A percentile compares a stretch with the other conserved stretches of the same genome.
Conservation (phyloP, 2,329 filamentous ascomycete genomes). For the Botryotinia calthae region DNA sequence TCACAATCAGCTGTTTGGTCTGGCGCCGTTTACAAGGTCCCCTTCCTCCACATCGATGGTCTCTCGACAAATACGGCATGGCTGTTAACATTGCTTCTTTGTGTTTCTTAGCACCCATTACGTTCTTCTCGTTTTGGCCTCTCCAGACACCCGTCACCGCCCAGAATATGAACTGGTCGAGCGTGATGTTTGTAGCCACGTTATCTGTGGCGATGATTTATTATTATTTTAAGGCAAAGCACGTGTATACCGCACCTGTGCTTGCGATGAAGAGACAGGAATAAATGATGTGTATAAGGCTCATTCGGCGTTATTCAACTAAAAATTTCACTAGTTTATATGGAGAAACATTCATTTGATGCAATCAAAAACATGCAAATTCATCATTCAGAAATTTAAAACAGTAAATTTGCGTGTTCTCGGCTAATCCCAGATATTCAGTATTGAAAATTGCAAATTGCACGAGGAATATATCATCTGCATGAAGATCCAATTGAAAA, state of each 20-base stretch:
- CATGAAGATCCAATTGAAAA: background rate
- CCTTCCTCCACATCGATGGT: conserved; percentile 43
- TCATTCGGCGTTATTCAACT: background rate
- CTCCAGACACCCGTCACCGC: conserved; percentile 39
- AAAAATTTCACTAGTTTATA: background rate
- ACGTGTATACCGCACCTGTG: conserved; percentile 33
- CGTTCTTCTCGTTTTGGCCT: conserved; percentile 49
- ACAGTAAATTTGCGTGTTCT: background rate
- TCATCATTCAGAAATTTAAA: background rate
- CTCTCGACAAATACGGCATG: conserved; percentile 43
- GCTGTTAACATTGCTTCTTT: conserved; percentile 44
- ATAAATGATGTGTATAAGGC: background rate
- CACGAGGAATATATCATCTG: background rate
- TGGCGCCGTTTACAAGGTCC: conserved; percentile 39
- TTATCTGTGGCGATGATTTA: conserved; percentile 21
- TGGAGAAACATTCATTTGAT: background rate
- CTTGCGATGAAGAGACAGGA: conserved; percentile 5
- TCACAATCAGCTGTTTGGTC: conserved; percentile 44
- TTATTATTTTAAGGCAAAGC: conserved; percentile 25
- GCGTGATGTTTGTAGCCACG: conserved; percentile 23
- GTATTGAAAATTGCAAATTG: background rate
- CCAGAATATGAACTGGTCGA: conserved; percentile 47
- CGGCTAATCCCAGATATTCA: background rate
- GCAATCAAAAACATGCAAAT: background rate
- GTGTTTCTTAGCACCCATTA: conserved; percentile 43